A percentile compares a stretch with the other conserved stretches of the same genome.
phyloP scores from a whole-genome alignment of 2,329 filamentous ascomycete species.

The Colletotrichum sublineola region DNA sequence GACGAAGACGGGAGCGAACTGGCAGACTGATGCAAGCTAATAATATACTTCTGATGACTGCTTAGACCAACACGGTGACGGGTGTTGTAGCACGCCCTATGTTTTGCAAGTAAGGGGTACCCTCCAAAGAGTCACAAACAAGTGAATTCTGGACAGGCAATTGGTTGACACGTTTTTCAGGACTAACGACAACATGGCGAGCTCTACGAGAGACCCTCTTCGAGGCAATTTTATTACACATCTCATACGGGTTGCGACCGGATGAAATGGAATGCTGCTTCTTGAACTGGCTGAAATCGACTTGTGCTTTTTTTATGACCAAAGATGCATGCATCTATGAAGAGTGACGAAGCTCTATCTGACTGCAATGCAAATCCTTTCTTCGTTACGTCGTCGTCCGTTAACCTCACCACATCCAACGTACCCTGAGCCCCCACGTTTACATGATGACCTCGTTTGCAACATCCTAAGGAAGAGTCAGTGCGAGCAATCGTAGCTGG shows the following conservation, averaged over 20 bases:
- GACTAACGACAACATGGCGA: too few relatives aligned
- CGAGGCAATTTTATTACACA: background rate
- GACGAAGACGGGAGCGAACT: too few relatives aligned
- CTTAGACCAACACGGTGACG: too few relatives aligned
- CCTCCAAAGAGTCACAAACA: too few relatives aligned
- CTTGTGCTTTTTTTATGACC: constrained; percentile 41
- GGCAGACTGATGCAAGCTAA: too few relatives aligned
- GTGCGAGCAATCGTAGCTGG: constrained; percentile 22
- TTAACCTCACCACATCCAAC: constrained; percentile 7
- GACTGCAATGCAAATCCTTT: constrained; percentile 35
- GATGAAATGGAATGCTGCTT: constrained; percentile 6
- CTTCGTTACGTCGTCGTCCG: constrained; percentile 40
- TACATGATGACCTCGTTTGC: constrained; percentile 94
- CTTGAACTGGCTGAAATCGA: constrained; percentile 37
- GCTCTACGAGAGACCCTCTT: background rate
- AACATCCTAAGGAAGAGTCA: constrained; percentile 74
- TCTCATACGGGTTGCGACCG: background rate
- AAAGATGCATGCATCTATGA: constrained; percentile 42
- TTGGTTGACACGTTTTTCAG: too few relatives aligned
- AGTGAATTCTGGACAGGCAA: too few relatives aligned
- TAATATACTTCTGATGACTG: too few relatives aligned
- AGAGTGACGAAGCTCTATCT: constrained; percentile 33
- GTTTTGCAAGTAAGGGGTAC: too few relatives aligned
- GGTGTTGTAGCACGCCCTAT: too few relatives aligned
- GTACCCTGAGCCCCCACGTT: constrained; percentile 43